phyloP scores from a whole-genome alignment of 2,329 filamentous ascomycete species.

The Aspergillus sergii region DNA sequence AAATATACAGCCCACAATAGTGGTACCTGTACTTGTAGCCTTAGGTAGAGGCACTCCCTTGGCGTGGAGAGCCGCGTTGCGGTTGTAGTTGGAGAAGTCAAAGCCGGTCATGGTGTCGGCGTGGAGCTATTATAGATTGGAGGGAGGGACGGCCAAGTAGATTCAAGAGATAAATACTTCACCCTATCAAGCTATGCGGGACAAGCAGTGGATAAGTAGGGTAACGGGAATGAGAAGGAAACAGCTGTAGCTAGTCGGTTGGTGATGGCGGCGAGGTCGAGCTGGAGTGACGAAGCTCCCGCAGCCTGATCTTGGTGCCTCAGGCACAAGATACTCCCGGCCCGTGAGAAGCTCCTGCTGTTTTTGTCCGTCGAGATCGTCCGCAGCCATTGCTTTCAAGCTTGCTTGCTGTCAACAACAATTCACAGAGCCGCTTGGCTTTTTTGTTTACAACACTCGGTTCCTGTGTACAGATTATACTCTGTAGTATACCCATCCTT shows the following conservation, averaged over 20 bases:
- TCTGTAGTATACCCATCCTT: constrained; percentile 12
- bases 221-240: background rate
- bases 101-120: constrained; percentile 81
- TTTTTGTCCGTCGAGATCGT: constrained; percentile 20
- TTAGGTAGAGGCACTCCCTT: constrained; percentile 93
- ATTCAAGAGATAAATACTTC: background rate
- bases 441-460: background rate
- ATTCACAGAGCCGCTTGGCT: background rate
- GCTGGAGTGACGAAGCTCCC: constrained; percentile 48
- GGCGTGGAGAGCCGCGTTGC: constrained; percentile 94
- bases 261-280: constrained; percentile 21
- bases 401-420: background rate
- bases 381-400: background rate
- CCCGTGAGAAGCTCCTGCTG: constrained; percentile 17
- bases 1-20: constrained; percentile 96
- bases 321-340: constrained; percentile 20
- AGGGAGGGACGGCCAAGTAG: constrained; percentile 15
- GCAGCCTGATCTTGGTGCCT: constrained; percentile 37
- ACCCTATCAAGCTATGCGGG: background rate
- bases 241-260: background rate
- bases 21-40: constrained; percentile 97
- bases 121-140: constrained; percentile 23
- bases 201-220: background rate
- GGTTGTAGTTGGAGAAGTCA: constrained; percentile 99
- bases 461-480: constrained; percentile 1